Conservation (phyloP, 179 eudicot genomes). For the Silene coronaria region DNA sequence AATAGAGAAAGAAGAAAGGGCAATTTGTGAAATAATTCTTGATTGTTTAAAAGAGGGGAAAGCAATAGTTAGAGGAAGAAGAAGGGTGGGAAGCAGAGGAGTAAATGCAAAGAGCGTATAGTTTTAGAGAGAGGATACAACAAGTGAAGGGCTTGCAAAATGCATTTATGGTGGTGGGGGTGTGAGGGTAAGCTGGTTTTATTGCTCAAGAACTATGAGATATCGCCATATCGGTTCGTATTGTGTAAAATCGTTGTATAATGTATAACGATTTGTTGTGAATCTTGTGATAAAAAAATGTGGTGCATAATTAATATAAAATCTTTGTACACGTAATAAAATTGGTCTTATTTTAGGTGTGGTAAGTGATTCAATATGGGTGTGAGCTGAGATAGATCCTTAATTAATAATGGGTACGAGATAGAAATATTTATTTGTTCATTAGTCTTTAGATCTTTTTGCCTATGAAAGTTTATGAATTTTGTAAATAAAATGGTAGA, state of each 20-base stretch:
- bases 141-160: constrained; percentile 12
- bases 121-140: constrained; percentile 8
- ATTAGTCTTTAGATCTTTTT: background rate
- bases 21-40: background rate
- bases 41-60: background rate
- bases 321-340: too few species aligned
- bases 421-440: background rate
- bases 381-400: background rate
- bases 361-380: too few species aligned
- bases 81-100: constrained; percentile 22
- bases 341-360: too few species aligned
- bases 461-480: background rate
- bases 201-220: constrained; percentile 15
- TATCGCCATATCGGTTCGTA: too few species aligned
- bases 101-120: constrained; percentile 28
- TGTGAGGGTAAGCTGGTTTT: constrained; percentile 9
- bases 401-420: too few species aligned
- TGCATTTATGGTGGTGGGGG: constrained; percentile 33
- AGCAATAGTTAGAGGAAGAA: background rate
- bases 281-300: too few species aligned
- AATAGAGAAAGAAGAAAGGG: background rate
- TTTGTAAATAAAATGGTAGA: background rate
- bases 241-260: too few species aligned
- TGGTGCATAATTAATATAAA: too few species aligned
- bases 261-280: too few species aligned